Evolutionary conservation across 1,139 yeast genomes (phyloP), one percentile per base, ranked within the genome.

Genomic region (Geotrichum candidum): DNA sequence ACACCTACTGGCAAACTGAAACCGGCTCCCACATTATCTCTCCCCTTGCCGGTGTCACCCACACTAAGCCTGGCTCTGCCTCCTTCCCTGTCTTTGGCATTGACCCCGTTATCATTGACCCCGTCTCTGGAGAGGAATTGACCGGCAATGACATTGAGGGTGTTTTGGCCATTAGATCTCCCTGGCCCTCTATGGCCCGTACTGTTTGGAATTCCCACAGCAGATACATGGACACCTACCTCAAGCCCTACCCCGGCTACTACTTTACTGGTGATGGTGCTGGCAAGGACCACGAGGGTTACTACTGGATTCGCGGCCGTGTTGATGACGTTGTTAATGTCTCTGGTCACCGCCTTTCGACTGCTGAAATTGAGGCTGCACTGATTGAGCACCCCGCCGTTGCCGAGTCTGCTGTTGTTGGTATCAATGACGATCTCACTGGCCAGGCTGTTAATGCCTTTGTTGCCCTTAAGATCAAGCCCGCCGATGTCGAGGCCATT

Each of bases 211-310:
- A 85, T 71, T 87, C 90, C 78, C 96, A 90, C 77, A 77, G 80
- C 67, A 86, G 92, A 75, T 90, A 84, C 78, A 78, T 89, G 79
- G 96, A 90, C 70, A 90, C 96, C 61, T 90, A 90, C 77, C 80
- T 90, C 77, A 87, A 87, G 70, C 96, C 96, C 65, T 90, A 90
- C 80, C 96, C 96, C 65, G 96, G 96, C 61, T 88, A 83, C 78
- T 90, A 90, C 78, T 90, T 90, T 80, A 90, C 96, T 31, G 97
- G 97, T 74, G 97, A 90, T 76, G 96, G 96, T 78, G 96, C 96
- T 58, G 96, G 95, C 63, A 85, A 96, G 77, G 96, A 90, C 75
- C 87, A 87, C 72, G 96, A 90, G 73, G 96, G 97, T 57, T 90
- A 87, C 82, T 89, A 88, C 80, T 90, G 96, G 96, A 89, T 90